Base-by-base conservation (phyloP, 1,139 yeast species). In the Pichiaceae sp. region DNA sequence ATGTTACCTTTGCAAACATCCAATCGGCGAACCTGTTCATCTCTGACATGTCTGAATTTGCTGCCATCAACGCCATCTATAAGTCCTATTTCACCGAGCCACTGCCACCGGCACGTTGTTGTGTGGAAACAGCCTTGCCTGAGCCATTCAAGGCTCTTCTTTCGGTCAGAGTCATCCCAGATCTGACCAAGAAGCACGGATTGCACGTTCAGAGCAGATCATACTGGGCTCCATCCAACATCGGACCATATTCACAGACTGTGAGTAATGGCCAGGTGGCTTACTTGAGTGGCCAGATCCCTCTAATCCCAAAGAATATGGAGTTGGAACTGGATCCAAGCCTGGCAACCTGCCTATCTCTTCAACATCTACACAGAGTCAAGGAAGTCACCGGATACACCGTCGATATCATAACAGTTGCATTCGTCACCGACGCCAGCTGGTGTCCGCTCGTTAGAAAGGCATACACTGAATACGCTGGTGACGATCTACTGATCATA, bases 171-270 rank as follows among this genome's bases (percentile, higher is more conserved):
- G 67, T 69, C 2, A 56, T 71, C 5, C 52, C 35, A 25, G 47
- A 43, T 33, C 46, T 41, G 39, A 45, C 32, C 0, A 41, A 42
- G 16, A 76, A 77, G 46, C 62, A 62, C 30, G 96, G 97, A 0
- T 63, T 91, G 18, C 97, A 91, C 53, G 85, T 91, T 4, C 86
- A 91, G 49, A 86, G 97, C 1, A 68, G 91, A 40, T 86, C 96
- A 21, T 87, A 81, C 56, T 91, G 98, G 98, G 96, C 96, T 0
- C 98, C 98, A 0, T 93, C 95, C 33, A 91, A 91, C 49, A 91
- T 91, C 39, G 98, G 98, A 0, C 98, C 98, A 0, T 91, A 91
- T 55, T 89, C 98, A 0, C 98, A 91, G 57, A 74, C 91, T 1
- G 73, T 78, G 11, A 63, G 75, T 35, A 72, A 68, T 38, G 55